Evolutionary conservation across 2,329 filamentous ascomycete genomes (phyloP), one percentile per base, ranked within the genome.

Genomic region (Colletotrichum endophyticum): DNA sequence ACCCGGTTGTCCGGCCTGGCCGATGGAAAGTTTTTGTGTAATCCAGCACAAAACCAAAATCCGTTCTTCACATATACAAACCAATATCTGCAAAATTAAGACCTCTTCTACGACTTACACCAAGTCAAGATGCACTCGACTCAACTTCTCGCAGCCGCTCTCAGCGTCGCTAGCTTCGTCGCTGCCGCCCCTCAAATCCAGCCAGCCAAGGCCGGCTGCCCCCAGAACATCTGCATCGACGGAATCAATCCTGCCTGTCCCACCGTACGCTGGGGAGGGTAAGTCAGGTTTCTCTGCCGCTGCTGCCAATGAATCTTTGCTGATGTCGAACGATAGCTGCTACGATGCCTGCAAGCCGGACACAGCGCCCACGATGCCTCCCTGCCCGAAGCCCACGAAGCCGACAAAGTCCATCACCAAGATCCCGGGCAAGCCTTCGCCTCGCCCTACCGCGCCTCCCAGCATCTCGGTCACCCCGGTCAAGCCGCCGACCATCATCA

Each of bases 311-410:
- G 30, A 36, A 12, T 3, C 4, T 11, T 64, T 22, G 34, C 62
- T 64, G 13, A 64, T 39, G 16, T 7, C 57, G 3, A 30, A 12
- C 15, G 27, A 22, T 15, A 84, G 83, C 8, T 85, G 84, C 62
- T 85, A 81, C 73, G 78, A 84, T 70, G 74, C 78, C 16, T 84
- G 83, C 74, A 66, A 76, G 72, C 73, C 68, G 13, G 13, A 32
- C 19, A n/a, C 34, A 22, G 53, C 27, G 39, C 77, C 77, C 19
- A 77, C 67, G 16, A 77, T 72, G 75, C 75, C 75, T 27, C 71
- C 71, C 13, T 77, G 77, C 68, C 64, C 69, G 2, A 74, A 61
- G 16, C 36, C 70, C 19, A 64, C 70, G 30, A 62, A 53, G 57
- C 49, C 59, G 3, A 63, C 64, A 32, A 64, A 19, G 30, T 61